Evolutionary conservation across 2,329 filamentous ascomycete genomes (phyloP), one percentile per base, ranked within the genome.

Genomic region (Exophiala aquamarina): DNA sequence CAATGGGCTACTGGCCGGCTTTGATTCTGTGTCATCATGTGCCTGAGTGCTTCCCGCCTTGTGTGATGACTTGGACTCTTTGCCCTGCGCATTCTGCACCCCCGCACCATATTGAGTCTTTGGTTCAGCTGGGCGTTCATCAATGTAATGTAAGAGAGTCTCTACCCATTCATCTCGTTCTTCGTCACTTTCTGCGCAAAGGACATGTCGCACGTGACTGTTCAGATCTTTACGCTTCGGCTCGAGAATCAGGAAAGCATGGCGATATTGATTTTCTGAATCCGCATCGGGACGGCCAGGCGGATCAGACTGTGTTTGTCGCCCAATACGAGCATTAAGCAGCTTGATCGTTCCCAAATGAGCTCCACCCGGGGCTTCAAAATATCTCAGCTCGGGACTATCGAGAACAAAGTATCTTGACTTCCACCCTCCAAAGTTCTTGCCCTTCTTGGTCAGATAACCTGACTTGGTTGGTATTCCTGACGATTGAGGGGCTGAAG

Each of bases 361-460:
- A 13, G 89, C 83, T 35, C 93, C 93, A 39, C 92, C 91, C 3
- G 89, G 90, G 2, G 86, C 82, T 68, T 98, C 93, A 61, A 88
- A 97, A 65, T 98, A 98, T 60, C 87, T 90, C 60, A 98, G 71
- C 47, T 84, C 76, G 4, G 84, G 79, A 8, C 83, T 83, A 58
- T 87, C 81, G 3, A 88, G 71, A 11, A 85, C 76, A 61, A 87
- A 87, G 61, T 82, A 87, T 47, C 84, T 73, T 9, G 90, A 91
- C 69, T 98, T 98, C 93, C 93, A 98, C 39, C 93, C 93, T 41
- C 93, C 93, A 70, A 98, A 98, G 62, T 97, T 97, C 75, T 98
- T 98, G 39, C 93, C 93, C 58, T 88, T 82, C 72, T 98, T 98
- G 2, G 93, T 97, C 40, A 98, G 73, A 66, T 97, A 98, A 7